Percentiles rank a stretch among this genome's conserved stretches.
phyloP scores from a whole-genome alignment of 805 yeast genomes.

The Metschnikowia lachancei region DNA sequence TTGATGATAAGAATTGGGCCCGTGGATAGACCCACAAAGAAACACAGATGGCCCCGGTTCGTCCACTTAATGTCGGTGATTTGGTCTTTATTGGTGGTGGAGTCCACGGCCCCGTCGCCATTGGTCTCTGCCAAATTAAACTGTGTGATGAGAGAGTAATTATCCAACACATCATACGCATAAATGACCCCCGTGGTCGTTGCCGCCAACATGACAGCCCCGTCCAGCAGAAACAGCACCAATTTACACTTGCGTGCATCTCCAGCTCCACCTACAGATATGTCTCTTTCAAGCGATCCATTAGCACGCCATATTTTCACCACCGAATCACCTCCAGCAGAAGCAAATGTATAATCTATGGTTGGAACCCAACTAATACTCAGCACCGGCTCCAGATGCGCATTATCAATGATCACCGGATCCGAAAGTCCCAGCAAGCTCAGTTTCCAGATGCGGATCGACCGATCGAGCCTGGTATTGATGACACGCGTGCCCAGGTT shows the following conservation, averaged over 20 bases:
- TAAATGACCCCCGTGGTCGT: slow-evolving; percentile 39
- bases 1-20: slow-evolving; percentile 41
- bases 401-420: slow-evolving; percentile 38
- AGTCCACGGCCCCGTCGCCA: not conserved
- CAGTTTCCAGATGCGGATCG: slow-evolving; percentile 42
- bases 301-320: slow-evolving; percentile 33
- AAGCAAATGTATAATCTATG: slow-evolving; percentile 43
- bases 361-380: slow-evolving; percentile 50
- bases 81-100: slow-evolving; percentile 5
- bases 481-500: slow-evolving; percentile 42
- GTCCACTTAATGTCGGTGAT: slow-evolving; percentile 48
- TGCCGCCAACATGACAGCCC: slow-evolving; percentile 44
- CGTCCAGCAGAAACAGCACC: slow-evolving; percentile 45
- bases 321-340: slow-evolving; percentile 47
- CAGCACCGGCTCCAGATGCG: slow-evolving; percentile 41
- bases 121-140: slow-evolving; percentile 2
- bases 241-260: slow-evolving; percentile 13
- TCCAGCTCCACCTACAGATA: slow-evolving; percentile 21
- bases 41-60: slow-evolving; percentile 35
- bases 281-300: slow-evolving; percentile 15
- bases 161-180: slow-evolving; percentile 32
- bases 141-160: slow-evolving; percentile 29
- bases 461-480: slow-evolving; percentile 42
- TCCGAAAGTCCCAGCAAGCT: slow-evolving; percentile 29
- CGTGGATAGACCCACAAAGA: slow-evolving; percentile 42